Conservation (phyloP, 2,329 filamentous ascomycete species). For the Biscogniauxia marginata region DNA sequence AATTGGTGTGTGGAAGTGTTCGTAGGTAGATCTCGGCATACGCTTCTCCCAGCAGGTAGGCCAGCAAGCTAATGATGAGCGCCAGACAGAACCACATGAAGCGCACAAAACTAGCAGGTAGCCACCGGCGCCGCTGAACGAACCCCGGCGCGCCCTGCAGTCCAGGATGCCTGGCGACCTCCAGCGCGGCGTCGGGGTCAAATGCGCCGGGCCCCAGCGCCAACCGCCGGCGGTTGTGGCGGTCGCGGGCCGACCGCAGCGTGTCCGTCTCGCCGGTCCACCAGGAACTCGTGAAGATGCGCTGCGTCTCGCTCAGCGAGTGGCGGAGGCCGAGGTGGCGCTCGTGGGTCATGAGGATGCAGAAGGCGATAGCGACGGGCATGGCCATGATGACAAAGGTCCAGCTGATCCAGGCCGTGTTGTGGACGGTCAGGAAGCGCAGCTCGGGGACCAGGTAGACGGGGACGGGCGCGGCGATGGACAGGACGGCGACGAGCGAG, state of each 20-base stretch:
- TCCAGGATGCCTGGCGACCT: conserved; percentile 19
- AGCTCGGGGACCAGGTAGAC: conserved; percentile 55
- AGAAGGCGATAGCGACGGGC: conserved; percentile 64
- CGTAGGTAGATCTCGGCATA: conserved; percentile 68
- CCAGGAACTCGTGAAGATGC: conserved; percentile 65
- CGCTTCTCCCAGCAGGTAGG: conserved; percentile 66
- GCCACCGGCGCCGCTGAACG: conserved; percentile 52
- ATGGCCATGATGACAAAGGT: conserved; percentile 69
- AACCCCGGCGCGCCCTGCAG: conserved; percentile 33
- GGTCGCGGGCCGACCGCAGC: conserved; percentile 40
- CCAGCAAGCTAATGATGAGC: conserved; percentile 60
- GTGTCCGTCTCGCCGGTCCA: conserved; percentile 60
- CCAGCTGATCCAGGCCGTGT: conserved; percentile 68
- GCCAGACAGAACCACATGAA: conserved; percentile 70
- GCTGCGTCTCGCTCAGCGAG: conserved; percentile 63
- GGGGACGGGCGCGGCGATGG: conserved; percentile 57
- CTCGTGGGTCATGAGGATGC: conserved; percentile 62
- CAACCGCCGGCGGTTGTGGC: conserved; percentile 37
- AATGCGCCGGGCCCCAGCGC: conserved; percentile 37
- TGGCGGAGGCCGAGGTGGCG: conserved; percentile 61
- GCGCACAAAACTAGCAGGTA: conserved; percentile 65
- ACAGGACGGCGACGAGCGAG: conserved; percentile 59
- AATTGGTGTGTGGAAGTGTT: conserved; percentile 63
- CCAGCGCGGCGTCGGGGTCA: conserved; percentile 35
- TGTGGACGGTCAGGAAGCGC: conserved; percentile 56